Evolutionary conservation across 192 early-diverging fungal species (phyloP).

Genomic region (Thamnidium elegans): DNA sequence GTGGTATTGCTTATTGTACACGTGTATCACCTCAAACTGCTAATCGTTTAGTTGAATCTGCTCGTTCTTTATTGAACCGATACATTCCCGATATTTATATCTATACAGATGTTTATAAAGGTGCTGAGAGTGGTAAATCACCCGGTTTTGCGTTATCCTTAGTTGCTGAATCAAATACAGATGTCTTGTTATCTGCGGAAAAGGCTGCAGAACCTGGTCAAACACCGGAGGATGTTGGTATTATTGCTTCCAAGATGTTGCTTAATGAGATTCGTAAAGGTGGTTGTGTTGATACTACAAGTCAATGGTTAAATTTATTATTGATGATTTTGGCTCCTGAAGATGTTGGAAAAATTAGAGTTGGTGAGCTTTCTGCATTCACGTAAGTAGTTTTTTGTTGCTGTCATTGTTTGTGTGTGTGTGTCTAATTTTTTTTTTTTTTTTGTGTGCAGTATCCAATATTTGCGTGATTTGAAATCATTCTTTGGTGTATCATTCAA

Average conservation of each 20-base stretch:
- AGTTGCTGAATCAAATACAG: slow-evolving; percentile 90
- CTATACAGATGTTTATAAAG: slow-evolving; percentile 96
- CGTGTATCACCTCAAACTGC: slow-evolving; percentile 93
- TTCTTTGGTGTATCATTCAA: slow-evolving; percentile 94
- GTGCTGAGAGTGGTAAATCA: slow-evolving; percentile 86
- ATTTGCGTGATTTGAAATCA: slow-evolving; percentile 82
- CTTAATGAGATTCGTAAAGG: slow-evolving; percentile 83
- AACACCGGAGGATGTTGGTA: slow-evolving; percentile 90
- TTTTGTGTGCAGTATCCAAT: slow-evolving; percentile 70
- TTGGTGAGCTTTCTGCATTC: slow-evolving; percentile 83
- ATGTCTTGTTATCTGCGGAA: slow-evolving; percentile 82
- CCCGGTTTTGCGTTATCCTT: slow-evolving; percentile 91
- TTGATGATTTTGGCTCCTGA: slow-evolving; percentile 87
- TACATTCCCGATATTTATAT: slow-evolving; percentile 98
- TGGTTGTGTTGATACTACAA: slow-evolving; percentile 86
- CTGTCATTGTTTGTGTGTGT: neutral
- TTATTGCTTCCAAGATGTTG: slow-evolving; percentile 70
- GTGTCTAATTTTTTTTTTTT: slow-evolving; percentile 2
- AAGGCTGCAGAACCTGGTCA: slow-evolving; percentile 73
- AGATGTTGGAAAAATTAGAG: slow-evolving; percentile 88
- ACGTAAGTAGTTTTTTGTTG: slow-evolving; percentile 54
- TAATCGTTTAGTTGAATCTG: slow-evolving; percentile 89
- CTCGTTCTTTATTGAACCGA: slow-evolving; percentile 80
- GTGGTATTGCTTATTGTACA: slow-evolving; percentile 87
- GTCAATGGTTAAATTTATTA: slow-evolving; percentile 86